phyloP scores from a whole-genome alignment of 495 filamentous ascomycete genomes.

The Aspergillus bertholletiae region DNA sequence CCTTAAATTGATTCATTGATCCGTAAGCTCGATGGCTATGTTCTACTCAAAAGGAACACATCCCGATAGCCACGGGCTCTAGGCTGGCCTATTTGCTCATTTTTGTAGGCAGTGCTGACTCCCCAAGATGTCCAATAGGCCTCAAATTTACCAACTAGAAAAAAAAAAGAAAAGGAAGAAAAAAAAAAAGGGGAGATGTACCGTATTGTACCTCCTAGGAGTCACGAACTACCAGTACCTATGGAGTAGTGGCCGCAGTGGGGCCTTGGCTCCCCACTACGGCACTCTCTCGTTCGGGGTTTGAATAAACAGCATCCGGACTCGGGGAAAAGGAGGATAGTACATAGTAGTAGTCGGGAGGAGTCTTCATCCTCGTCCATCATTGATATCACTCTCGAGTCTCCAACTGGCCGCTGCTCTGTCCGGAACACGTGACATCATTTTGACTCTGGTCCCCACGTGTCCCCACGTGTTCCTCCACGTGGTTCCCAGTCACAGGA shows the following conservation, averaged over 20 bases:
- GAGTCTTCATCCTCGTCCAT: no score
- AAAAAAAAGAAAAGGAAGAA: no score
- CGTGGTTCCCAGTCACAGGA: neutral
- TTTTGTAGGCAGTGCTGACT: no score
- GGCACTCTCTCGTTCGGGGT: conserved; percentile 1
- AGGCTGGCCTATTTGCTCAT: neutral
- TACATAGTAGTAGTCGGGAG: no score
- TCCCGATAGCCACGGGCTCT: neutral
- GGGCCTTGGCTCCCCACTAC: neutral
- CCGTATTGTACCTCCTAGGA: neutral
- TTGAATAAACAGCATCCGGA: neutral
- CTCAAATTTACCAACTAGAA: no score
- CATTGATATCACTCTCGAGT: neutral
- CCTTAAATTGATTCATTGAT: conserved; percentile 1
- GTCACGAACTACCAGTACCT: neutral
- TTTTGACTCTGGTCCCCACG: neutral
- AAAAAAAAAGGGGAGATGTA: no score
- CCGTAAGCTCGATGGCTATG: neutral
- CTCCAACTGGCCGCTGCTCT: no score
- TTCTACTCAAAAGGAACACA: neutral
- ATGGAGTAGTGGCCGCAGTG: conserved; percentile 1
- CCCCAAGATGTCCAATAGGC: no score
- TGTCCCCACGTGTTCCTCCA: neutral
- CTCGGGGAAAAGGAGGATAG: no score
- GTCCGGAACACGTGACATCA: neutral